phyloP scores from a whole-genome alignment of 2,329 filamentous ascomycete genomes.

The Exophiala sp. region DNA sequence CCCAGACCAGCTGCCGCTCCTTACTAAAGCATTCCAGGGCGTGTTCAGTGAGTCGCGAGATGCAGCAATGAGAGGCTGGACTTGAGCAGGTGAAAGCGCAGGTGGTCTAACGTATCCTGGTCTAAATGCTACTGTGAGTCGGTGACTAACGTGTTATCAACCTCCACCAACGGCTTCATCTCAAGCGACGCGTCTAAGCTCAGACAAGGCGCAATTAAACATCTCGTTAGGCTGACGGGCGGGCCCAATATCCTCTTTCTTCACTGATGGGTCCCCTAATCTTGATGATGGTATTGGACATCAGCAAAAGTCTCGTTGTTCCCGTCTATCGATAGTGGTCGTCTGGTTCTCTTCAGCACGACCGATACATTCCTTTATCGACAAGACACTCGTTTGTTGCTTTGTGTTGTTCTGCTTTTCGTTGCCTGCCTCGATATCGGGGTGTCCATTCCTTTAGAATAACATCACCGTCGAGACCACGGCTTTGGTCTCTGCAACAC shows the following conservation, averaged over 20 bases:
- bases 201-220: conserved; percentile 25
- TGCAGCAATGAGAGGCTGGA: background rate
- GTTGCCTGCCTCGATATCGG: background rate
- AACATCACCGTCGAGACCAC: conserved; percentile 23
- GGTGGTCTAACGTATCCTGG: background rate
- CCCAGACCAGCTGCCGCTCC: conserved; percentile 6
- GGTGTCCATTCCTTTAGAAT: conserved; percentile 6
- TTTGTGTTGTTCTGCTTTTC: background rate
- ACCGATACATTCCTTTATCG: conserved; percentile 12
- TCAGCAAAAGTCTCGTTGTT: conserved; percentile 21
- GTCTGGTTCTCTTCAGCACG: conserved; percentile 7
- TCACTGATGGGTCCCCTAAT: conserved; percentile 4
- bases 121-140: background rate
- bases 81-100: background rate
- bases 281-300: conserved; percentile 20
- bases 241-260: conserved; percentile 21
- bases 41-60: background rate
- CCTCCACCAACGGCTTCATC: conserved; percentile 6
- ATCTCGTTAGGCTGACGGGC: conserved; percentile 19
- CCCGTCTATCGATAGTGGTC: conserved; percentile 24
- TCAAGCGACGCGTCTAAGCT: conserved; percentile 19
- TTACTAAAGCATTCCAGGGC: conserved; percentile 2
- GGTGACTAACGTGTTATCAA: background rate
- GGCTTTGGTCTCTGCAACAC: conserved; percentile 29
- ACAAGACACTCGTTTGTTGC: conserved; percentile 5